A percentile compares a stretch with the other conserved stretches of the same genome.
These are phyloP conservation scores for Purpureocillium takamizusanense DNA, from an alignment of 2,329 filamentous ascomycete species.

Conservation along the genomic window DNA sequence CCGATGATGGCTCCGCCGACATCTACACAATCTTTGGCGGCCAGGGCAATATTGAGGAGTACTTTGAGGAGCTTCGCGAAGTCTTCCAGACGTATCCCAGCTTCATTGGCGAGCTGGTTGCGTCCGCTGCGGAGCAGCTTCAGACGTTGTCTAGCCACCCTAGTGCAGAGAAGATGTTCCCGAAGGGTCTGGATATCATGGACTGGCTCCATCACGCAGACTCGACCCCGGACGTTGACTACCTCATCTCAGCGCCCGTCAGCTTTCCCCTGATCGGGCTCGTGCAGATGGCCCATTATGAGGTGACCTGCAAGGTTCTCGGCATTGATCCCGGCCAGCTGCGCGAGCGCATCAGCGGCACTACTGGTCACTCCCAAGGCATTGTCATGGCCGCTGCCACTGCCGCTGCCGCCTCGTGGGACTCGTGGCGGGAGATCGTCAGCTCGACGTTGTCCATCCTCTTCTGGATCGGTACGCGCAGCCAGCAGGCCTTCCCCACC, in stretches of 20 bases:
- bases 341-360: conserved; percentile 73
- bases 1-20: conserved; percentile 71
- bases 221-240: conserved; percentile 85
- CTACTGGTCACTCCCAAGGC: conserved; percentile 94
- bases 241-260: conserved; percentile 88
- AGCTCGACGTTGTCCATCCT: conserved; percentile 80
- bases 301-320: conserved; percentile 84
- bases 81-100: conserved; percentile 85
- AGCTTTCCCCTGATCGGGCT: conserved; percentile 94
- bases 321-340: conserved; percentile 85
- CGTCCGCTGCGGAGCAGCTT: conserved; percentile 75
- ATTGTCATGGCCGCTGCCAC: conserved; percentile 89
- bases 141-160: conserved; percentile 75
- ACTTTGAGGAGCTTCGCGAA: conserved; percentile 93
- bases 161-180: conserved; percentile 86
- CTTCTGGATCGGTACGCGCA: conserved; percentile 97
- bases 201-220: conserved; percentile 86
- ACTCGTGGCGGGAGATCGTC: conserved; percentile 74
- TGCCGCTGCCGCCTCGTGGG: conserved; percentile 86
- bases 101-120: conserved; percentile 80
- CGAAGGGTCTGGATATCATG: conserved; percentile 94
- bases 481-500: conserved; percentile 92
- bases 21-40: conserved; percentile 95
- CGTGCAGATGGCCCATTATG: conserved; percentile 92
- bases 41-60: conserved; percentile 98